A percentile compares a stretch with the other conserved stretches of the same genome.
These are phyloP conservation scores for Candida alai DNA, from an alignment of 805 yeast genomes.

Conservation along the genomic window DNA sequence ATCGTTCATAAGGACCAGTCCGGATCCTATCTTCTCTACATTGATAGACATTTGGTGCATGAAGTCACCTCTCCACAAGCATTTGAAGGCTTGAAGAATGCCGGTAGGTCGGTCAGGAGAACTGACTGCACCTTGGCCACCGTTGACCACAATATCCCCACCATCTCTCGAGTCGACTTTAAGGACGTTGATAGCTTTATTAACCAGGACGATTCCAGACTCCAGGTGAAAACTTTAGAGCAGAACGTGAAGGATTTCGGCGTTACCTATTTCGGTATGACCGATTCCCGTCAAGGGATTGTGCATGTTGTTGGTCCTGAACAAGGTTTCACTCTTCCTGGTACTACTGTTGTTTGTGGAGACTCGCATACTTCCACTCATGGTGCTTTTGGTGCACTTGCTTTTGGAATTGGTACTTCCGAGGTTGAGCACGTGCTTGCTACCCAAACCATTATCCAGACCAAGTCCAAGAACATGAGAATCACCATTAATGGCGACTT, in stretches of 20 bases:
- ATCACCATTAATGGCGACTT: constrained; percentile 81
- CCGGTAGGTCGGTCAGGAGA: constrained; percentile 88
- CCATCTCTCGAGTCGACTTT: constrained; percentile 76
- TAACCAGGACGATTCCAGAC: constrained; percentile 83
- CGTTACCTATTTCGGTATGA: constrained; percentile 91
- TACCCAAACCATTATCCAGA: constrained; percentile 92
- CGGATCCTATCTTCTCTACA: constrained; percentile 82
- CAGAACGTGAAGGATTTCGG: constrained; percentile 87
- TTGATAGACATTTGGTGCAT: constrained; percentile 96
- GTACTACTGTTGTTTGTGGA: constrained; percentile 98
- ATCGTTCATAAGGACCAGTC: constrained; percentile 85
- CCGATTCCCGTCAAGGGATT: constrained; percentile 93
- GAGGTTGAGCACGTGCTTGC: constrained; percentile 99
- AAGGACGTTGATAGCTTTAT: constrained; percentile 76
- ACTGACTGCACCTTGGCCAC: constrained; percentile 91
- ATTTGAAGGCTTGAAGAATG: constrained; percentile 88
- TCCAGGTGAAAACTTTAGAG: constrained; percentile 90
- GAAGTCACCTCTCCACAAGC: constrained; percentile 99
- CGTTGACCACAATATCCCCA: constrained; percentile 96
- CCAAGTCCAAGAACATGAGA: constrained; percentile 95
- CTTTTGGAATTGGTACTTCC: constrained; percentile 98
- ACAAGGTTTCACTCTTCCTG: constrained; percentile 97
- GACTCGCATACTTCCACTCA: constrained; percentile 99
- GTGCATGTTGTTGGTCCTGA: constrained; percentile 99
- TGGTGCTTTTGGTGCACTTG: constrained; percentile 97